Percentiles rank a stretch among this genome's conserved stretches.
These are phyloP conservation scores for Candida pseudoviswanathii DNA, from an alignment of 1,139 yeast species.

Conservation along the genomic window DNA sequence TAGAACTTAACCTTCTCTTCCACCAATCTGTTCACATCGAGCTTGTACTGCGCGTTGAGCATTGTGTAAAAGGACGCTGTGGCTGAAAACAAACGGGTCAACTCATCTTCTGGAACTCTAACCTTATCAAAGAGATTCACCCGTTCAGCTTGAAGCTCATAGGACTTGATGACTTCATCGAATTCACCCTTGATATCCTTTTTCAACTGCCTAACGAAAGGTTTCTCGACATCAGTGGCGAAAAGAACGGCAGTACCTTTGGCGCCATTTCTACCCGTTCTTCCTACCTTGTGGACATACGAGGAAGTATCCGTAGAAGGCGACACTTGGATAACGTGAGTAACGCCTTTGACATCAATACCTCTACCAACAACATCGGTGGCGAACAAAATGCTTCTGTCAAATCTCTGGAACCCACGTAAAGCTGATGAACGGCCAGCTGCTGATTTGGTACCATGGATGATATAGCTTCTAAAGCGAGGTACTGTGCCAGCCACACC, in stretches of 20 bases:
- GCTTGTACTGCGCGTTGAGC: slow-evolving; percentile 28
- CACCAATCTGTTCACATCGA: slow-evolving; percentile 16
- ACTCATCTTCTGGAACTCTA: slow-evolving; percentile 14
- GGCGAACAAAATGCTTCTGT: slow-evolving; percentile 66
- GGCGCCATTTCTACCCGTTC: slow-evolving; percentile 94
- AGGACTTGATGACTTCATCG: slow-evolving; percentile 24
- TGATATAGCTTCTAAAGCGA: neutral
- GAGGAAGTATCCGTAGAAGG: slow-evolving; percentile 74
- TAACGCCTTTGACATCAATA: slow-evolving; percentile 85
- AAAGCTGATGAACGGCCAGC: no score
- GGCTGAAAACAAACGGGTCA: slow-evolving; percentile 30
- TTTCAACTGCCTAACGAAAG: slow-evolving; percentile 47
- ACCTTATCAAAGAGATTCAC: slow-evolving; percentile 16
- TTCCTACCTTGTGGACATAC: slow-evolving; percentile 91
- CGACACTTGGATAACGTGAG: slow-evolving; percentile 79
- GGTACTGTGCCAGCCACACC: neutral
- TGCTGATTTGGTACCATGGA: slow-evolving; percentile 52
- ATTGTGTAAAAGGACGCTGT: slow-evolving; percentile 37
- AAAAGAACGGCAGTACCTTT: slow-evolving; percentile 67
- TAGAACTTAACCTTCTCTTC: slow-evolving; percentile 15
- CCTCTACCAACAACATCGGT: slow-evolving; percentile 98
- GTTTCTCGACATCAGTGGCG: slow-evolving; percentile 47
- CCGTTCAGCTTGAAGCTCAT: slow-evolving; percentile 9
- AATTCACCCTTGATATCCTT: slow-evolving; percentile 53
- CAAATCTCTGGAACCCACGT: slow-evolving; percentile 50